Evolutionary conservation across 2,329 filamentous ascomycete genomes (phyloP), one percentile per base, ranked within the genome.

Genomic region (Talaromyces sp.): DNA sequence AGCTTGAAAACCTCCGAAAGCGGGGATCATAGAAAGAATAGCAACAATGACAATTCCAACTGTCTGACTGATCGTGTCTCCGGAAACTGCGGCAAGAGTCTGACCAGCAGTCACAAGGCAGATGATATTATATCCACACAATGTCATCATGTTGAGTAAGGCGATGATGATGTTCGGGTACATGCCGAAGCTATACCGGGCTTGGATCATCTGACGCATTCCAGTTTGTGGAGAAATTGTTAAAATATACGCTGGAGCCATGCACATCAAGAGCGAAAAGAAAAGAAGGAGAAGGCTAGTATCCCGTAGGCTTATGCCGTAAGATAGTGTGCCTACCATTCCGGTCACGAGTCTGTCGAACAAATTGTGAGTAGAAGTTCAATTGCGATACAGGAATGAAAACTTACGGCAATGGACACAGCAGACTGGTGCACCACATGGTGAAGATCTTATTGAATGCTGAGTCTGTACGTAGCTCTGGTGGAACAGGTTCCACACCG

Each of bases 31-130:
- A 0, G 89, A 91, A 67, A 83, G 83, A 58, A 86, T 72, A 8
- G 88, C 84, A 66, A 93, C 90, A 65, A 93, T 83, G 42, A 93
- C 76, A 65, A 95, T 89, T 18, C 90, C 90, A 1, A 89, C 90
- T 0, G 63, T 67, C 35, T 56, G 88, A 50, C 89, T 88, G 6
- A 88, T 88, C 66, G 93, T 86, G 58, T 83, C 75, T 52, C 75
- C 71, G 71, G 91, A 92, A 52, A 93, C 87, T 0, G 90, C 88
- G 62, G 91, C 82, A 67, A 95, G 82, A 6, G 93, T 82, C 73
- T 93, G 88, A 0, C 89, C 89, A 18, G 90, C 91, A 14, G 93
- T 89, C 64, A 95, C 92, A 60, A 86, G 84, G 71, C 95, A 93
- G 67, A 92, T 86, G 0, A 87, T 82, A 3, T 87, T 87, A 86